Evolutionary conservation across 2,329 filamentous ascomycete species (phyloP), one percentile per base, ranked within the genome.

Genomic region (Aspergillus sp.): DNA sequence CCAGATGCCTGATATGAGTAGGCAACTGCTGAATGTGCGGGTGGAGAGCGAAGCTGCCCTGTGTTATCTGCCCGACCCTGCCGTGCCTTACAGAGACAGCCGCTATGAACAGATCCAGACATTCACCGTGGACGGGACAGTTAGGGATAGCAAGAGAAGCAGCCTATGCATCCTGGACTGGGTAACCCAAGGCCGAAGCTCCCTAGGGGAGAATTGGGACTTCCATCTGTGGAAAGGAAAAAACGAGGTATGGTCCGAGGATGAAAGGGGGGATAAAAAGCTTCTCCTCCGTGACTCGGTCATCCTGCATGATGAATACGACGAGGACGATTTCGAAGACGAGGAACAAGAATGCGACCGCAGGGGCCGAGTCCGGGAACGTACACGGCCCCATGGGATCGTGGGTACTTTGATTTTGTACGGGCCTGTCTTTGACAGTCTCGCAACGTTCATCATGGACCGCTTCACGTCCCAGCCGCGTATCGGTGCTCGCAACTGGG

Each of bases 131-230:
- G 72, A 72, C 39, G 65, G 57, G 44, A 65, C 60, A 6, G 68
- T 71, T 5, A 59, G 49, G 44, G 57, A 51, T 47, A 52, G 43
- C 69, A 42, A 60, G 30, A 55, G 64, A 7, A 66, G 79, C 74
- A 54, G 85, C 33, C 69, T 97, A 10, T 94, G 90, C 60, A 76
- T 95, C 2, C 72, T 95, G 37, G 93, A 98, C 66, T 98, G 93
- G 93, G 90, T 97, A 6, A 94, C 84, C 2, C 87, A 91, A 59
- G 93, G 93, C 6, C 81, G 93, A 12, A 81, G 77, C 5, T 90
- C 93, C 5, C 80, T 87, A 37, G 90, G 90, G 26, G 93, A 98
- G 68, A 78, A 88, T 50, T 98, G 93, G 93, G 84, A 83, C 54
- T 83, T 96, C 48, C 72, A 77, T 44, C 78, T 77, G 49, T 97